Base-by-base conservation (phyloP, 2,329 filamentous ascomycete species). In the Penicillium crustosum region DNA sequence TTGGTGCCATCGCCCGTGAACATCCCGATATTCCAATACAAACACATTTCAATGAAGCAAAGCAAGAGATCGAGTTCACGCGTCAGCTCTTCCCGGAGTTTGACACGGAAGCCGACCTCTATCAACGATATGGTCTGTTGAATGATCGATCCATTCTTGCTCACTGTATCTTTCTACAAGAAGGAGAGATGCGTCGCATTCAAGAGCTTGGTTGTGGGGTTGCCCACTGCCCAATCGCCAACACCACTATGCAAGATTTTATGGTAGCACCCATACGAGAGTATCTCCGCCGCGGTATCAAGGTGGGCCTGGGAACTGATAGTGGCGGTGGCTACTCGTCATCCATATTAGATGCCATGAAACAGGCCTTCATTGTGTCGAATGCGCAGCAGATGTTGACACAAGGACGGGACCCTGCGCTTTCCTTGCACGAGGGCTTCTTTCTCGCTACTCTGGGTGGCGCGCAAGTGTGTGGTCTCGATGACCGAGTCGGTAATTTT, bases 231-330 rank as follows among this genome's bases (percentile, higher is more conserved):
- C 86, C 86, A 0, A 80, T 85, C 1, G 79, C 85, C 10, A 89
- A 88, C 68, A 87, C 86, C 74, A 86, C 83, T 0, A 68, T 73
- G 60, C 82, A 83, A 2, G 83, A 81, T 17, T 86, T 83, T 21
- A 75, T 86, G 85, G 81, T 81, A 0, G 85, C 84, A 0, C 84
- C 73, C 0, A 75, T 89, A 7, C 78, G 83, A 1, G 79, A 84
- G 25, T 86, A 87, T 53, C 73, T 89, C 6, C 70, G 76, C 0
- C 74, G 77, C 2, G 84, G 80, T 1, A 82, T 89, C 67, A 86
- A 87, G 58, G 84, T 89, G n/a, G 86, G 86, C 0, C 72, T 89
- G 0, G 86, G 86, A 0, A 89, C 86, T 0, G 86, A 89, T 61
- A 83, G 81, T 43, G 85, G 85, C 2, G 86, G 85, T 31, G 86